Evolutionary conservation across 805 yeast species (phyloP), one percentile per base, ranked within the genome.

Genomic region (Wickerhamomyces rabaulensis): DNA sequence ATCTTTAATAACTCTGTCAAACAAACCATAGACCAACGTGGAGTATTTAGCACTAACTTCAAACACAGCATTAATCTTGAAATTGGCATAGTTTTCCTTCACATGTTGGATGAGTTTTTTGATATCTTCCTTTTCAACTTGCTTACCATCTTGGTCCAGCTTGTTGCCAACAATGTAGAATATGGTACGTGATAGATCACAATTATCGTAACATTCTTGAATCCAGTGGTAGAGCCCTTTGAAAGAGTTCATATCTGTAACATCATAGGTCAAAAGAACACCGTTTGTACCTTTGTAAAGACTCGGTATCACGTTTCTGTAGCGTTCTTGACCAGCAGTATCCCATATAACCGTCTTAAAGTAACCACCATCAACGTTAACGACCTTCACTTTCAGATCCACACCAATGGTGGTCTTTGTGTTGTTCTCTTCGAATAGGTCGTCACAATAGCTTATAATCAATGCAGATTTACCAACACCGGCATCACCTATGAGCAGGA

Each of bases 311-410:
- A 73, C 71, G 40, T 74, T 72, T 49, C 74, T 62, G 48, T 70
- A 74, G 43, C 77, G 60, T 52, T 74, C 78, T 57, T 74, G 78
- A 4, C 79, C 79, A 4, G 79, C 79, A 13, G 78, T 73, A 52
- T 73, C 78, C 78, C 78, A 74, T 44, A 74, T 54, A 9, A 68
- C 69, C 13, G 73, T 66, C 52, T 73, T 73, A 60, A 71, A 73
- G 40, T 62, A 62, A 39, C 70, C 58, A 21, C 71, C 69, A 52
- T 72, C 76, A 15, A 74, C 68, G 50, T 69, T 71, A 12, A 73
- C 67, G 13, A 68, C 50, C 42, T 71, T 68, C 9, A 71, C 69
- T 55, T 73, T 73, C 40, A 74, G 62, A 52, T 74, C 78, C 6
- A 74, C 70, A 13, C 79, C 79, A 35, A 74, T 67, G 0, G 78